Evolutionary conservation across 2,329 filamentous ascomycete genomes (phyloP).

Genomic region (Beauveria australis): DNA sequence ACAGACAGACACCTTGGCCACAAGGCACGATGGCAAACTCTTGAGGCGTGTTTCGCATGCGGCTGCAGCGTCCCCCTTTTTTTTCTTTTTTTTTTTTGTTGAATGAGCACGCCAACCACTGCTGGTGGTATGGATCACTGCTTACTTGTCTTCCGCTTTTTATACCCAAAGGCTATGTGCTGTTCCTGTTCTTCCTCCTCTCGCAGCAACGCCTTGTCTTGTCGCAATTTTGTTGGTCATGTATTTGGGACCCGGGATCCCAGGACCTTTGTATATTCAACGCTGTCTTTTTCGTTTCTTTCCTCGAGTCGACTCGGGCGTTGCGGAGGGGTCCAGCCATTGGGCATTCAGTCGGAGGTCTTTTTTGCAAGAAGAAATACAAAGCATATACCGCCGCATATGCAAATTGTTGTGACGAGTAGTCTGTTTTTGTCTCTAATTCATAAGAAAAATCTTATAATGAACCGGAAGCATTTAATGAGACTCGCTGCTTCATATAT

Average conservation of each 20-base stretch:
- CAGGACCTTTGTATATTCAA: not conserved
- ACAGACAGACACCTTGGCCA: not conserved
- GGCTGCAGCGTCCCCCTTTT: not conserved
- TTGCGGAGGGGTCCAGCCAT: not conserved
- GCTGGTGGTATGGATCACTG: not conserved
- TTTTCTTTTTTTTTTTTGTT: not conserved
- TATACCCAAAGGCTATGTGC: slow-evolving; percentile 1
- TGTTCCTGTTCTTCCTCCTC: not conserved
- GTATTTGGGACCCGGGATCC: not conserved
- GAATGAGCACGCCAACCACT: not conserved
- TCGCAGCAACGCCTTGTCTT: not conserved
- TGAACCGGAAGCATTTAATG: too few relatives aligned
- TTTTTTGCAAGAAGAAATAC: not conserved
- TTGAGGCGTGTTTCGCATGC: not conserved
- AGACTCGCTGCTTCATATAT: too few relatives aligned
- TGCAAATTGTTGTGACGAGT: too few relatives aligned
- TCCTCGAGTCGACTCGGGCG: not conserved
- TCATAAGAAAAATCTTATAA: too few relatives aligned
- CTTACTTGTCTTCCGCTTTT: slow-evolving; percentile 6
- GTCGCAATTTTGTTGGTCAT: not conserved
- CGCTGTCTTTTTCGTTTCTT: not conserved
- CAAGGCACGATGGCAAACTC: not conserved
- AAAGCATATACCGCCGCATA: not conserved
- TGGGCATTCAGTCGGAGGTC: too few relatives aligned
- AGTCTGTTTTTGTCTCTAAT: too few relatives aligned